phyloP scores from a whole-genome alignment of 257 asterid species.

The Ligustrum vulgare region DNA sequence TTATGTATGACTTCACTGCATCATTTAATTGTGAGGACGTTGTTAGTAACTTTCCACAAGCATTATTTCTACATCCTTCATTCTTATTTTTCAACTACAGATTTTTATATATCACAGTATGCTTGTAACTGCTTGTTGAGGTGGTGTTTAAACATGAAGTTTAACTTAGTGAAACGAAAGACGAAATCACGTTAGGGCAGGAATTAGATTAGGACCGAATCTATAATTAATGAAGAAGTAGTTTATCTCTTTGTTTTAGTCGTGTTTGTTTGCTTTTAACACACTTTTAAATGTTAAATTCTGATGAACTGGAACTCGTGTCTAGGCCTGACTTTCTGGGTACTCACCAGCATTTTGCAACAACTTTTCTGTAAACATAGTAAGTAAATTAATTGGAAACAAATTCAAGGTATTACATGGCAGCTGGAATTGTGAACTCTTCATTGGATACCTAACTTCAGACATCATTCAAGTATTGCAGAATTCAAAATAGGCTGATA shows the following conservation, averaged over 20 bases:
- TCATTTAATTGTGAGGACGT: too few relatives aligned
- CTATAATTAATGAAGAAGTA: not conserved
- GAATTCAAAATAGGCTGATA: not conserved
- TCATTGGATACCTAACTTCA: not conserved
- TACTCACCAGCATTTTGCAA: not conserved
- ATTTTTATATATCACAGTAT: not conserved
- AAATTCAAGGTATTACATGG: not conserved
- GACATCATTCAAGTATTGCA: not conserved
- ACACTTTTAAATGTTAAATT: too few relatives aligned
- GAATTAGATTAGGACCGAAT: not conserved
- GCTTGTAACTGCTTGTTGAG: not conserved
- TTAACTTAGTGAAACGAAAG: not conserved
- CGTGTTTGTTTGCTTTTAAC: too few relatives aligned
- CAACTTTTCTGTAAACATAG: not conserved
- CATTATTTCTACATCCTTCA: too few relatives aligned
- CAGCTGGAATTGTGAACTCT: not conserved
- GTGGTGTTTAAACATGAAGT: not conserved
- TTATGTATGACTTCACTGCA: too few relatives aligned
- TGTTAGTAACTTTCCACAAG: too few relatives aligned
- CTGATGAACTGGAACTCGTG: slow-evolving; percentile 7
- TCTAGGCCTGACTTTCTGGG: not conserved
- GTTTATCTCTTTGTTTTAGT: not conserved
- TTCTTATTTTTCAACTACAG: not conserved
- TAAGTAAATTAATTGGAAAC: not conserved
- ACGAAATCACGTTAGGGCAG: not conserved